A percentile compares a stretch with the other conserved stretches of the same genome.
phyloP scores from a whole-genome alignment of 2,329 filamentous ascomycete genomes.

The Ceratocystis ficicola region DNA sequence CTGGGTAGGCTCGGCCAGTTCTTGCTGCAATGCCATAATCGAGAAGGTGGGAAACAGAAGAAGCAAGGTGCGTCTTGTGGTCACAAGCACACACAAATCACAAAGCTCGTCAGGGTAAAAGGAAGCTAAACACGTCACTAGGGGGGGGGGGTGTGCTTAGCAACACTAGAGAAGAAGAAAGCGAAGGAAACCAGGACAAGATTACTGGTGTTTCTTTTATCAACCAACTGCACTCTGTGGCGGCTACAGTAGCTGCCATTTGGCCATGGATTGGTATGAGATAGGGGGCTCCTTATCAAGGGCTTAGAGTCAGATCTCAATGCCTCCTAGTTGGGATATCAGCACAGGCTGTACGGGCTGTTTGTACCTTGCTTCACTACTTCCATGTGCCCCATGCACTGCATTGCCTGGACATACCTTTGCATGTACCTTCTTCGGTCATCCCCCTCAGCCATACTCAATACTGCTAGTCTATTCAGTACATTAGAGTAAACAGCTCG shows the following conservation, averaged over 20 bases:
- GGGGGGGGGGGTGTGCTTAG: background rate
- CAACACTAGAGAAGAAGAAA: background rate
- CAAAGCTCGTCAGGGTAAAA: background rate
- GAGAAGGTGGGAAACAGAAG: background rate
- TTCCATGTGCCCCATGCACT: no score
- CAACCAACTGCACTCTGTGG: background rate
- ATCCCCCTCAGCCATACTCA: no score
- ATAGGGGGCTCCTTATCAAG: background rate
- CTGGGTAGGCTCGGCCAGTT: background rate
- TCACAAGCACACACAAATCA: slow-evolving; percentile 1
- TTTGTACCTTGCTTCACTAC: no score
- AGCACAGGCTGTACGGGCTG: no score
- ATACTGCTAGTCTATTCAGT: no score
- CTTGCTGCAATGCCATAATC: background rate
- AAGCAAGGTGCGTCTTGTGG: background rate
- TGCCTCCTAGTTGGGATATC: background rate
- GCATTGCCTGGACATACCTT: no score
- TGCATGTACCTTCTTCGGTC: no score
- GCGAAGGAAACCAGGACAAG: background rate
- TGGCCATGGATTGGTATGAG: background rate
- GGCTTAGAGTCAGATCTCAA: background rate
- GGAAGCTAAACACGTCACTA: background rate
- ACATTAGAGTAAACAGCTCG: no score
- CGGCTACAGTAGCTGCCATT: background rate
- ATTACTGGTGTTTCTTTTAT: background rate